Percentiles rank a stretch among this genome's conserved stretches.
phyloP scores from a whole-genome alignment of 2,329 filamentous ascomycete species.

The Arthrobotrys sphaeroides region DNA sequence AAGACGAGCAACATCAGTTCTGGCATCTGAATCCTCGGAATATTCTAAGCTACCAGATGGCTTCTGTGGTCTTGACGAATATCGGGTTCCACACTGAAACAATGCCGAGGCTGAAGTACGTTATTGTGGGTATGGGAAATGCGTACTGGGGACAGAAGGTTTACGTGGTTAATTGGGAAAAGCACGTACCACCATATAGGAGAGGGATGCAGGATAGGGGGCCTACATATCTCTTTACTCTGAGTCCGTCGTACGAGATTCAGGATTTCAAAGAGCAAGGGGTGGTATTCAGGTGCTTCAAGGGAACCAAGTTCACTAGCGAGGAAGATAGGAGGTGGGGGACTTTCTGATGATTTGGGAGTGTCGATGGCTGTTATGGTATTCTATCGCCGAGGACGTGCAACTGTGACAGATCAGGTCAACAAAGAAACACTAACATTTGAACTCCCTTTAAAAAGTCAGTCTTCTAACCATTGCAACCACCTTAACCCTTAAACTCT shows the following conservation, averaged over 20 bases:
- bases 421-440: no score
- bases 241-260: conserved; percentile 10
- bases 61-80: conserved; percentile 19
- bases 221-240: conserved; percentile 8
- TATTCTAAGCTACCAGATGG: conserved; percentile 15
- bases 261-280: conserved; percentile 15
- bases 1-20: conserved; percentile 12
- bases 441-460: no score
- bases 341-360: not conserved
- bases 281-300: conserved; percentile 13
- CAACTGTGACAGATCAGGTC: no score
- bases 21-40: conserved; percentile 19
- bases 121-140: conserved; percentile 23
- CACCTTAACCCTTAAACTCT: no score
- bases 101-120: conserved; percentile 9
- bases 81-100: conserved; percentile 2
- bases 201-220: not conserved
- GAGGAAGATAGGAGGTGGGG: conserved; percentile 3
- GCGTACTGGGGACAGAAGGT: conserved; percentile 24
- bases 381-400: no score
- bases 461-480: no score
- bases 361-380: no score
- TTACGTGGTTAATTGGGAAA: conserved; percentile 12
- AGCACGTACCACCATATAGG: conserved; percentile 13
- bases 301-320: conserved; percentile 20